A percentile compares a stretch with the other conserved stretches of the same genome.
phyloP scores from a whole-genome alignment of 768 basidiomycete species.

The Calocera cornea region DNA sequence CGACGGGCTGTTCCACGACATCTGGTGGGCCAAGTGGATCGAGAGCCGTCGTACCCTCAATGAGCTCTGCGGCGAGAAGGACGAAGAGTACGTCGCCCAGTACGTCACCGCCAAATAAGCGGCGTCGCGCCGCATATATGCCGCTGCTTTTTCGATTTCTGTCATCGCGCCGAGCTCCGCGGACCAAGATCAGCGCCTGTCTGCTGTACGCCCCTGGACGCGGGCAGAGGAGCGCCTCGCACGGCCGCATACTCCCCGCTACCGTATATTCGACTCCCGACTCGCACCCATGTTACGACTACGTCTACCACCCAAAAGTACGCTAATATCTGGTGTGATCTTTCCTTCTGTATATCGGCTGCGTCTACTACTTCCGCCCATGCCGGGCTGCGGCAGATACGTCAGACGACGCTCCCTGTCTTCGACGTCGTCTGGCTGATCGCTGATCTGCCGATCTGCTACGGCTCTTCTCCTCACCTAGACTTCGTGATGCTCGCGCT shows the following conservation, averaged over 20 bases:
- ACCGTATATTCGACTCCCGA: not conserved
- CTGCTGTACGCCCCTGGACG: not conserved
- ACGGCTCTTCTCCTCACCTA: not conserved
- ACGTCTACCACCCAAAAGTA: not conserved
- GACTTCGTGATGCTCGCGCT: not conserved
- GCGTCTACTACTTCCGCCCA: not conserved
- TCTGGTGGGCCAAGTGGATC: constrained; percentile 2
- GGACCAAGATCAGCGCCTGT: not conserved
- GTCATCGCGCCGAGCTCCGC: not conserved
- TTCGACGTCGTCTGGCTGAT: not conserved
- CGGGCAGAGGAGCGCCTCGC: not conserved
- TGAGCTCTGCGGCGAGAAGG: not conserved
- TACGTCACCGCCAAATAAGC: constrained; percentile 3
- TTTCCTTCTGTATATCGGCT: not conserved
- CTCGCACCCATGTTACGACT: not conserved
- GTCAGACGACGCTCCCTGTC: not conserved
- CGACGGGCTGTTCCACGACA: not conserved
- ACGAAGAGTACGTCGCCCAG: constrained; percentile 1
- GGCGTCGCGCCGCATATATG: not conserved
- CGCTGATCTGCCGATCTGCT: not conserved
- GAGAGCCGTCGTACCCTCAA: not conserved
- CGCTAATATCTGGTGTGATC: not conserved
- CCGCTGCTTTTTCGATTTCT: not conserved
- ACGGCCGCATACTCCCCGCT: not conserved
- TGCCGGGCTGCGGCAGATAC: not conserved